Base-by-base conservation (phyloP, 257 asterid genomes). In the Knoxia roxburghii region DNA sequence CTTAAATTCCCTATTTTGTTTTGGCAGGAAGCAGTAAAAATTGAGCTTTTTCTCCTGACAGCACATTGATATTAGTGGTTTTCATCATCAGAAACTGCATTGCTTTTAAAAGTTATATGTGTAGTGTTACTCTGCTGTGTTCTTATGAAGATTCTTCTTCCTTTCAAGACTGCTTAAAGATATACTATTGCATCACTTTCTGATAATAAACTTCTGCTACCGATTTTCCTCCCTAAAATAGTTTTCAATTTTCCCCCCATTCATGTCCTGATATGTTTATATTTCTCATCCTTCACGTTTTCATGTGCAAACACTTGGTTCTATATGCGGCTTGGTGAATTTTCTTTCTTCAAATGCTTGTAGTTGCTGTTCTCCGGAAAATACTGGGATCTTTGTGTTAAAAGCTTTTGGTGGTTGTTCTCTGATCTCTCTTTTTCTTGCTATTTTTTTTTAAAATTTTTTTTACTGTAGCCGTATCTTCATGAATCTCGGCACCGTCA, bases 401-500 rank as follows among this genome's bases (percentile, higher is more conserved):
- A n/a, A 9, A 15, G 30, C 8, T 27, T 52, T 17, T 11, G 35
- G n/a, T n/a, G n/a, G n/a, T n/a, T n/a, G n/a, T n/a, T n/a, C 20
- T 43, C n/a, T 4, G 14, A 37, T 35, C 53, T 65, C 32, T 39
- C n/a, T 45, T 10, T 57, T 56, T 13, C 64, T 46, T 37, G 4
- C 11, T 60, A 1, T 1, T n/a, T 39, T 35, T 32, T 46, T 13
- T 56, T 60, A 52, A 27, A 50, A 20, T 37, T n/a, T 64, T 18
- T 46, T 9, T 69, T 13, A 37, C 61, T 78, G 61, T 84, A 89
- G 96, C 95, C 96, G 29, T 89, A 89, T 82, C 88, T 89, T 69
- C 95, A 89, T 45, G 96, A 88, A 78, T 88, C 96, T 62, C 90
- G 96, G 59, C 93, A 88, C 55, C 68, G 69, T 68, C 96, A 89